Base-by-base conservation (phyloP, 2,329 filamentous ascomycete genomes). In the Cercospora zeina region DNA sequence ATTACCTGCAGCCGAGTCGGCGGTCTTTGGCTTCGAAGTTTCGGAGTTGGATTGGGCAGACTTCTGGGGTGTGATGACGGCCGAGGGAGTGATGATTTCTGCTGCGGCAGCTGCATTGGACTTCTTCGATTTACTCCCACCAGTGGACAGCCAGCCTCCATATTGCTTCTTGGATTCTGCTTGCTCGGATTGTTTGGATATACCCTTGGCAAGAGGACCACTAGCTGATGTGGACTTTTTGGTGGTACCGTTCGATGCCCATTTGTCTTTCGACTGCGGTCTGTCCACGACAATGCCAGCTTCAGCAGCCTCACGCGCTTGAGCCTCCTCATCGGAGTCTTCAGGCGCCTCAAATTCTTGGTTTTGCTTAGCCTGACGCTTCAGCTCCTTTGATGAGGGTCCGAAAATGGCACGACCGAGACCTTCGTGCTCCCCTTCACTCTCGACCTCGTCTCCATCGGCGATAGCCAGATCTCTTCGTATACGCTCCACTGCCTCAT, bases 331-430 rank as follows among this genome's bases (percentile, higher is more conserved):
- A 61, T 74, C 85, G 2, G 83, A 86, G 21, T 70, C 79, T 24
- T 77, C 72, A n/a, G 77, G 79, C 67, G 87, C 86, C 71, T 89
- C 86, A 59, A 88, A 85, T 67, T 88, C 86, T 64, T 80, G 82
- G 59, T 76, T 72, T 36, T 71, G 69, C 4, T 70, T 67, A 4
- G 67, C 58, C 10, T 62, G 24, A 30, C 80, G 82, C 54, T 76
- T 72, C 34, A 70, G 69, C 3, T 70, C 67, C 60, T 71, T 71
- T 8, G 66, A 59, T 10, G 76, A 70, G n/a, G 82, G 84, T 24
- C 89, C 89, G 69, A 87, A 93, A 54, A 83, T 84, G 65, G 86
- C 83, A 64, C 93, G 87, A 11, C 93, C 93, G 55, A 88, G 78
- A 63, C 88, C 81, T 3, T 78, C 76, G 53, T 83, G 82, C 5